Base-by-base conservation (phyloP, 2,329 filamentous ascomycete species). In the Phaeosphaeria sp. region DNA sequence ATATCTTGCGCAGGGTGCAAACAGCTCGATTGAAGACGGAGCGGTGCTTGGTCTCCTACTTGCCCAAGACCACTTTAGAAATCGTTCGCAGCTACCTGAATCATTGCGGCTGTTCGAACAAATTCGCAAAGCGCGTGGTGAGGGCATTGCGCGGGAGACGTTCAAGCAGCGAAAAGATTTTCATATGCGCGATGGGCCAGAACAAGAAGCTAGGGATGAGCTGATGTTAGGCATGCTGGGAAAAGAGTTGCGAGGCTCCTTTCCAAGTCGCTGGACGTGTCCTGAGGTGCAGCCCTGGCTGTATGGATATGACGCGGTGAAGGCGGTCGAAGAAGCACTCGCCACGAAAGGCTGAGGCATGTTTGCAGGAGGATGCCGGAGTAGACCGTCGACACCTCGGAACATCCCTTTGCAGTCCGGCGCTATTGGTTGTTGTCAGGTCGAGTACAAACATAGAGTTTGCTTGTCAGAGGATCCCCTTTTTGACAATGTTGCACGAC, bases 11-110 rank as follows among this genome's bases (percentile, higher is more conserved):
- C 72, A 75, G 49, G 72, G 89, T 0, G 89, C 89, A 15, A 90
- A 90, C 67, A 87, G 84, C 0, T 84, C 86, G 0, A 79, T 91
- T 1, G 89, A 91, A 68, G 89, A 91, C 52, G 89, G 88, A 0
- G 87, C 88, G 0, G 87, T 89, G 0, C 75, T 91, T 0, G 89
- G 88, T 0, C 78, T 81, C 0, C 66, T 90, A 1, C 75, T 91
- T 13, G 60, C 66, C 0, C 63, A 55, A 4, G 49, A 60, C 27
- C 36, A 64, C 51, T 63, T 70, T 25, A 59, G 44, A 0, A 54
- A 55, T 8, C 64, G 64, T n/a, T 33, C 57, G 2, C 54, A 63
- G 22, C 61, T 77, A 3, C 77, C 81, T 0, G 65, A 74, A 17
- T 77, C 79, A 1, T 63, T 84, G n/a, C 67, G 72, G 13, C 48